Evolutionary conservation across 331 rosid genomes (phyloP).

Genomic region (Dryas integrifolia): DNA sequence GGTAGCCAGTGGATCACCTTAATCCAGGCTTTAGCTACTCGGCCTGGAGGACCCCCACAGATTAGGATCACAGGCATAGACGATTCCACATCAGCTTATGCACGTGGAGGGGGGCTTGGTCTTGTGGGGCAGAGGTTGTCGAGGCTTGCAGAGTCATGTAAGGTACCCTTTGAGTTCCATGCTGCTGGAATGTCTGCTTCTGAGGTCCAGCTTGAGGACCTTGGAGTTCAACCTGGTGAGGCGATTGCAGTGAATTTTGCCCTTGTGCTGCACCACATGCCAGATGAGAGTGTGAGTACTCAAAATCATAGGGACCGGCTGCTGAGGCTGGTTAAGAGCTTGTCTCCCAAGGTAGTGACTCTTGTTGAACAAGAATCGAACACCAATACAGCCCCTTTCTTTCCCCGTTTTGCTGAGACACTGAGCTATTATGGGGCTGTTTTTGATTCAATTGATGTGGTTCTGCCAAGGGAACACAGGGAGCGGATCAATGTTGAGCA

Average conservation of each 20-base stretch:
- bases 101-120: slow-evolving; percentile 76
- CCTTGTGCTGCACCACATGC: slow-evolving; percentile 71
- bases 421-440: slow-evolving; percentile 51
- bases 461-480: slow-evolving; percentile 60
- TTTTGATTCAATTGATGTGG: slow-evolving; percentile 68
- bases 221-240: slow-evolving; percentile 55
- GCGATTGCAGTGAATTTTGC: slow-evolving; percentile 83
- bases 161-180: slow-evolving; percentile 68
- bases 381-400: slow-evolving; percentile 61
- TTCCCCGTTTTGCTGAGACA: slow-evolving; percentile 70
- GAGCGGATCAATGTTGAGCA: slow-evolving; percentile 82
- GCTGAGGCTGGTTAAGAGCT: slow-evolving; percentile 56
- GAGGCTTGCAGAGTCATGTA: slow-evolving; percentile 50
- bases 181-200: slow-evolving; percentile 41
- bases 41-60: slow-evolving; percentile 77
- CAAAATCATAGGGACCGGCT: slow-evolving; percentile 67
- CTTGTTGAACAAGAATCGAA: slow-evolving; percentile 78
- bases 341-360: slow-evolving; percentile 80
- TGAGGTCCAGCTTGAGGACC: slow-evolving; percentile 55
- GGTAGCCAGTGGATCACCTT: slow-evolving; percentile 80
- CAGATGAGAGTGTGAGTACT: slow-evolving; percentile 61
- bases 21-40: slow-evolving; percentile 65
- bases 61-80: slow-evolving; percentile 70
- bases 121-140: slow-evolving; percentile 60
- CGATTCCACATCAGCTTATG: slow-evolving; percentile 65